Base-by-base conservation (phyloP, 176 grass and related monocot species). In the Tillandsia leiboldiana region DNA sequence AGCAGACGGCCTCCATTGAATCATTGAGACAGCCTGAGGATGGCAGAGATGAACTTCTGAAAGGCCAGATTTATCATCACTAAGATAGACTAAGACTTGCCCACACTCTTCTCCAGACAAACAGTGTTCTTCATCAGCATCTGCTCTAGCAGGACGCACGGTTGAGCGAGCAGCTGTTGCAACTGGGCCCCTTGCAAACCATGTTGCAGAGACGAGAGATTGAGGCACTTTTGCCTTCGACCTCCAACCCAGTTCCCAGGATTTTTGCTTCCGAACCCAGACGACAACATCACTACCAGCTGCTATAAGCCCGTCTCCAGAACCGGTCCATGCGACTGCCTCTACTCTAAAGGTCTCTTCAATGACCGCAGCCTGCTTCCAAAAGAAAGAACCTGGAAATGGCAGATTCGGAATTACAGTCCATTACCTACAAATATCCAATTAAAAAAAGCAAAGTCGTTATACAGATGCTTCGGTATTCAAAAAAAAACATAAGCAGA, bases 1-100 rank as follows among this genome's bases (percentile, higher is more conserved):
- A 70, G 66, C 12, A 20, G 53, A 68, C 72, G 92, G 86, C 74
- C 92, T 87, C 92, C 92, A 96, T 62, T 96, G 92, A 83, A 96
- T 96, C 83, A 85, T 85, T 10, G 73, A 82, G 69, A 96, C 83
- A 66, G 83, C 70, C 50, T 80, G 81, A 17, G 88, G 86, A 83
- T 96, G 92, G 15, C 9, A 63, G 26, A 96, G 83, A 42, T 92
- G 83, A 54, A 77, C 54, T 85, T 78, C 82, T 52, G 72, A 69
- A 28, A 83, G 49, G 10, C 88, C 79, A 56, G 66, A 72, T 73
- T 81, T 96, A 33, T 57, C 71, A 83, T 92, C 86, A 79, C 66
- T 88, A 23, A 87, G 50, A 87, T 89, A 89, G 61, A 96, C 83
- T 65, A 89, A 62, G 72, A 89, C 86, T 62, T 78, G 75, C 29